A percentile compares a stretch with the other conserved stretches of the same genome.
phyloP scores from a whole-genome alignment of 228 moss, liverwort and hornwort genomes.

The Sphagnum fallax region DNA sequence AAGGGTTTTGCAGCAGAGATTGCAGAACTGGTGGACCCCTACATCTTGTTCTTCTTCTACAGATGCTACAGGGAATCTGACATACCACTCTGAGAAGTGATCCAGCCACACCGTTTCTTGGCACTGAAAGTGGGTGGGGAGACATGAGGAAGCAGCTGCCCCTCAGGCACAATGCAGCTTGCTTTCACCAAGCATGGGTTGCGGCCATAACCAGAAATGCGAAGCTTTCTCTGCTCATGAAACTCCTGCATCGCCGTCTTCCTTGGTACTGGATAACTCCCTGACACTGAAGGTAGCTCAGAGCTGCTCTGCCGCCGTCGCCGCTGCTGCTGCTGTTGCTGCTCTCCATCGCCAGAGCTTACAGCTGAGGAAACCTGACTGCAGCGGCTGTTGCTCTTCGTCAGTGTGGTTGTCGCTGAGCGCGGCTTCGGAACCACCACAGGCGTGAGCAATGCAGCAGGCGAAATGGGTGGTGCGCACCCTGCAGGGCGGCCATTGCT shows the following conservation, averaged over 20 bases:
- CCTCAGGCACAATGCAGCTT: slow-evolving; percentile 25
- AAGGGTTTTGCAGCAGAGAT: too few species aligned
- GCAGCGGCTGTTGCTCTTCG: slow-evolving; percentile 9
- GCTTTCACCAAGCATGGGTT: slow-evolving; percentile 20
- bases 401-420: slow-evolving; percentile 6
- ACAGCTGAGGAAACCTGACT: slow-evolving; percentile 18
- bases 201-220: slow-evolving; percentile 39
- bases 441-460: slow-evolving; percentile 19
- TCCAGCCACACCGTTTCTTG: slow-evolving; percentile 48
- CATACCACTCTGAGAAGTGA: slow-evolving; percentile 45
- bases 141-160: not conserved
- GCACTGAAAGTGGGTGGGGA: slow-evolving; percentile 15
- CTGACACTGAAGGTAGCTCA: slow-evolving; percentile 12
- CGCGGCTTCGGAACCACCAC: slow-evolving; percentile 16
- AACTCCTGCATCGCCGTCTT: slow-evolving; percentile 19
- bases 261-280: not conserved
- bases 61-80: not conserved
- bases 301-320: not conserved
- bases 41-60: too few species aligned
- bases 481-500: not conserved
- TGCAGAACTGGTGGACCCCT: too few species aligned
- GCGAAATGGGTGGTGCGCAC: slow-evolving; percentile 7
- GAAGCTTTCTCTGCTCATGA: slow-evolving; percentile 20
- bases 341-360: slow-evolving; percentile 17
- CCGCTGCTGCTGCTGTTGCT: not conserved